Percentiles rank a stretch among this genome's conserved stretches.
Conservation (phyloP, 73 alveolate species). For the Paramecium primaurelia region DNA sequence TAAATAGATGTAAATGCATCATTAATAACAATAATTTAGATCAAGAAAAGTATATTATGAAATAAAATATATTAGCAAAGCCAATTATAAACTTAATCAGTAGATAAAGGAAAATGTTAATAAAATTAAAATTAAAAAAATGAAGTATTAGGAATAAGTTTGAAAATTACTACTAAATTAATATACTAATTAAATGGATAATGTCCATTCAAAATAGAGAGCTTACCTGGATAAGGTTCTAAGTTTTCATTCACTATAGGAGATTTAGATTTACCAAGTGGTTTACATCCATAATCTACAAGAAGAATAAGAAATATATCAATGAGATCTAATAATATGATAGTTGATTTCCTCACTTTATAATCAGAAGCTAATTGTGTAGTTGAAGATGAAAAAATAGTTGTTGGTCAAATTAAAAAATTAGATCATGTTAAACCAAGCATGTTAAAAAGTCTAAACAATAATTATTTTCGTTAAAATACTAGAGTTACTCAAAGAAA, state of each 20-base stretch:
- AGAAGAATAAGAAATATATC: background rate
- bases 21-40: background rate
- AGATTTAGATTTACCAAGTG: background rate
- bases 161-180: background rate
- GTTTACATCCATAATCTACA: background rate
- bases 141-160: background rate
- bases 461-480: background rate
- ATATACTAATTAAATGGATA: background rate
- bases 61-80: background rate
- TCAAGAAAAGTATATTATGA: background rate
- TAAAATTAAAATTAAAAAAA: background rate
- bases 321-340: background rate
- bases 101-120: background rate
- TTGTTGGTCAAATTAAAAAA: background rate
- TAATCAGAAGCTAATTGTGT: background rate
- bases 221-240: constrained; percentile 5
- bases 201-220: background rate
- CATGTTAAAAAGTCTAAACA: background rate
- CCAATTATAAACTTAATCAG: background rate
- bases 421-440: background rate
- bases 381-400: background rate
- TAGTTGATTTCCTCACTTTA: background rate
- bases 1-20: background rate
- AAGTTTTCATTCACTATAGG: background rate
- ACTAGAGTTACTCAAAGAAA: background rate